Evolutionary conservation across 2,329 filamentous ascomycete genomes (phyloP).

Genomic region (Dactylella cylindrospora): DNA sequence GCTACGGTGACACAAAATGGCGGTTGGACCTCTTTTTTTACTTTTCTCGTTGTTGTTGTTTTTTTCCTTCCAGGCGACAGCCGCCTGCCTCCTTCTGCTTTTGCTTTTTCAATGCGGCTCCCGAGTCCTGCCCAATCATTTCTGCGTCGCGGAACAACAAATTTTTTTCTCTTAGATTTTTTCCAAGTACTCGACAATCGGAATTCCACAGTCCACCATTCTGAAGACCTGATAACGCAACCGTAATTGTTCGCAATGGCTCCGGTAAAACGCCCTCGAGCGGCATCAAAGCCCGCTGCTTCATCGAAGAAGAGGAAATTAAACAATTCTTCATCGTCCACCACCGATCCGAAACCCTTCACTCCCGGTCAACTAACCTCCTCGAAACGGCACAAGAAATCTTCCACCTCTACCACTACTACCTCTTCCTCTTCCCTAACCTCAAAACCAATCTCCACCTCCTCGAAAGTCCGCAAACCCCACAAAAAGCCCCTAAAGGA

Average conservation of each 20-base stretch:
- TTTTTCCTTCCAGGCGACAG: too few species aligned
- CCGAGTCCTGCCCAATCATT: background rate
- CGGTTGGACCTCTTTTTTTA: too few species aligned
- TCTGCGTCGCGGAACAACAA: constrained; percentile 4
- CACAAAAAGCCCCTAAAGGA: constrained; percentile 41
- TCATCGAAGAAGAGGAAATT: constrained; percentile 22
- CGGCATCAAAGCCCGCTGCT: constrained; percentile 12
- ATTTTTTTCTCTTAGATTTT: constrained; percentile 2
- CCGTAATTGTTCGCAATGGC: constrained; percentile 20
- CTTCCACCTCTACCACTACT: background rate
- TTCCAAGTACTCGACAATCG: too few species aligned
- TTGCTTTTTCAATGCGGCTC: too few species aligned
- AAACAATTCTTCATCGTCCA: constrained; percentile 10
- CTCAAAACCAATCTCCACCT: background rate
- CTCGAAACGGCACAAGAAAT: constrained; percentile 39
- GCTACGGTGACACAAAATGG: too few species aligned
- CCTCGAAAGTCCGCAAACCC: constrained; percentile 29
- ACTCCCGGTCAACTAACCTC: constrained; percentile 31
- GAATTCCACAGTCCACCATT: background rate
- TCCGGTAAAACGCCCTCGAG: constrained; percentile 32
- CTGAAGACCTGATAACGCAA: background rate
- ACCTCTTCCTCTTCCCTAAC: background rate
- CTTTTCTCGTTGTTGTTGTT: too few species aligned
- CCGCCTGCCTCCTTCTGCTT: too few species aligned
- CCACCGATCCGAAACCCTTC: constrained; percentile 36